Percentiles rank a stretch among this genome's conserved stretches.
phyloP scores from a whole-genome alignment of 108 stramenopile species.

The Aureococcus anophagefferens region DNA sequence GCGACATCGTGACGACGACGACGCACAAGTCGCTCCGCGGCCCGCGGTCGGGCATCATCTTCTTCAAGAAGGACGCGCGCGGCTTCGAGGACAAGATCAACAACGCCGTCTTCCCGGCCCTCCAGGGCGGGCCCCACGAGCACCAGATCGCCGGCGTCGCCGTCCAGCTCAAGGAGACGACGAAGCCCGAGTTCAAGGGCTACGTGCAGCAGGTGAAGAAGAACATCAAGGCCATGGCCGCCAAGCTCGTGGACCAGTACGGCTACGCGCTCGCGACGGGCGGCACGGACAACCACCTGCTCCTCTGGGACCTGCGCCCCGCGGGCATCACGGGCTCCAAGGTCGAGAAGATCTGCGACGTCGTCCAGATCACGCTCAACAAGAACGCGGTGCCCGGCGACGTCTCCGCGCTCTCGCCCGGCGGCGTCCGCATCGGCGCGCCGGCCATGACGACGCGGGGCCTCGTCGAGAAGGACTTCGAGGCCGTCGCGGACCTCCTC shows the following conservation, averaged over 20 bases:
- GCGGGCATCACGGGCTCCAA: constrained; percentile 88
- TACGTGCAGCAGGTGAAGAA: constrained; percentile 83
- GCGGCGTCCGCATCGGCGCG: constrained; percentile 93
- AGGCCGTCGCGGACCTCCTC: constrained; percentile 84
- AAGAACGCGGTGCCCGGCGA: constrained; percentile 99
- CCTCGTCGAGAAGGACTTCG: constrained; percentile 90
- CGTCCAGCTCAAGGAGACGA: constrained; percentile 93
- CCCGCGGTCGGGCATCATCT: constrained; percentile 98
- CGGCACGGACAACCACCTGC: constrained; percentile 98
- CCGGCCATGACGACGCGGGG: constrained; percentile 80
- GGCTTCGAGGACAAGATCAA: constrained; percentile 88
- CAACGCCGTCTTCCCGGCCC: constrained; percentile 97
- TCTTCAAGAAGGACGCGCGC: constrained; percentile 95
- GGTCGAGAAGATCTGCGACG: constrained; percentile 97
- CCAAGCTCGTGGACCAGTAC: constrained; percentile 53
- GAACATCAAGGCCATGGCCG: constrained; percentile 84
- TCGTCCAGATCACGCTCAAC: constrained; percentile 94
- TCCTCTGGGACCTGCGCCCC: constrained; percentile 97
- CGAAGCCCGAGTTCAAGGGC: constrained; percentile 86
- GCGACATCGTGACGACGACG: constrained; percentile 98
- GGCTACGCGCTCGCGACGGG: constrained; percentile 93
- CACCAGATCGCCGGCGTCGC: constrained; percentile 96
- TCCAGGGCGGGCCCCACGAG: constrained; percentile 99
- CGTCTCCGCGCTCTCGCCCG: constrained; percentile 93
- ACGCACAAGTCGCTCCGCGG: constrained; percentile 99